These are phyloP conservation scores for Penicillium cataractarum DNA, from an alignment of 495 filamentous ascomycete species.

Conservation along the genomic window DNA sequence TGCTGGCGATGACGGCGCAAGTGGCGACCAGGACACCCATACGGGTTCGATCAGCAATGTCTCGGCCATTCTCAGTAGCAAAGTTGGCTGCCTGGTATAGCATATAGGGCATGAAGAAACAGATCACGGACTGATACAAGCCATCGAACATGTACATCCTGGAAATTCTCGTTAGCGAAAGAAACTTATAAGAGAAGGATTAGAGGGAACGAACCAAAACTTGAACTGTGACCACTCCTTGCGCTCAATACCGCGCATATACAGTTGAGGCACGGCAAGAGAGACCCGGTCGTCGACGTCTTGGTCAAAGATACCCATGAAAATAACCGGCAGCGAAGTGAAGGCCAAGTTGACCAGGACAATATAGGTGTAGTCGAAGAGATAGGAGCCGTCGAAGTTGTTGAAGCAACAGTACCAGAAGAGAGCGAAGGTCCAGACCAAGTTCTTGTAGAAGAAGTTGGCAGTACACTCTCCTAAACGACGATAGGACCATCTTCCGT, in stretches of 20 bases:
- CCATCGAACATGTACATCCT: conserved; percentile 97
- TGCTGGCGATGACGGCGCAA: conserved; percentile 79
- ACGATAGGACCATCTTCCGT: conserved; percentile 95
- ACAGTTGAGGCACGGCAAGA: conserved; percentile 91
- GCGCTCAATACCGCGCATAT: conserved; percentile 93
- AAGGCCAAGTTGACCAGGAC: conserved; percentile 95
- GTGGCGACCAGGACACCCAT: conserved; percentile 83
- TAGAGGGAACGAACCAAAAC: conserved; percentile 74
- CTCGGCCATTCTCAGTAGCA: conserved; percentile 67
- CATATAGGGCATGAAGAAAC: conserved; percentile 89
- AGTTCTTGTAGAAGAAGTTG: conserved; percentile 99
- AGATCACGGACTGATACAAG: conserved; percentile 89
- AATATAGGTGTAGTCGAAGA: conserved; percentile 98
- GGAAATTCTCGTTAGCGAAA: conserved; percentile 26
- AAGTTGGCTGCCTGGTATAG: conserved; percentile 70
- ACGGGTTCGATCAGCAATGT: conserved; percentile 73
- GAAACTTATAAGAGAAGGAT: neutral
- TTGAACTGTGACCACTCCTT: conserved; percentile 96
- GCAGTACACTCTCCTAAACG: conserved; percentile 91
- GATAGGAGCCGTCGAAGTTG: conserved; percentile 93
- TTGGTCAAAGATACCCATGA: conserved; percentile 97
- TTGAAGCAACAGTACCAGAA: conserved; percentile 98
- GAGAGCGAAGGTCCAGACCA: conserved; percentile 95
- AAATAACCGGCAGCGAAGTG: conserved; percentile 91
- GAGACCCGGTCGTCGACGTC: conserved; percentile 95